Evolutionary conservation across 1,139 yeast species (phyloP), one percentile per base, ranked within the genome.

Genomic region (Pichia sp.): DNA sequence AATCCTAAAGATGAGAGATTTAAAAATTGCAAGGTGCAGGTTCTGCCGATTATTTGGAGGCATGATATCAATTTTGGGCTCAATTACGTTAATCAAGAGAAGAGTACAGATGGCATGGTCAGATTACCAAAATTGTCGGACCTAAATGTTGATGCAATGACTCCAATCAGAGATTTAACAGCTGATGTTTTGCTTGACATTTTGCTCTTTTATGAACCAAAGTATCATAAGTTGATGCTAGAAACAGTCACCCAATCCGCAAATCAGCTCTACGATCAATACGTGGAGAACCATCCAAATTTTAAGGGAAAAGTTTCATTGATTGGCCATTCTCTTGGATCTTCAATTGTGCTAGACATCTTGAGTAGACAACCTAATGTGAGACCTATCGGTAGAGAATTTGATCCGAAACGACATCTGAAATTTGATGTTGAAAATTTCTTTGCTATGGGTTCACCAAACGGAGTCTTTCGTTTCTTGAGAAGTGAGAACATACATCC

Each of bases 261-360:
- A 19, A 91, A 91, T 56, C 54, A 77, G 3, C 74, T 84, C 0
- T 85, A 80, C 55, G 58, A 63, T 8, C 58, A 70, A 32, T 87
- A 77, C 55, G 60, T 66, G 43, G 64, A 73, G 39, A 64, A 74
- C 40, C 81, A 88, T 50, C 95, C 96, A 0, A 62, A 69, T 14
- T 87, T 86, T 58, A 66, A 74, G 17, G 96, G 96, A 0, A 73
- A 77, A 42, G 78, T 87, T 1, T 87, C 88, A 50, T 57, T 91
- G 3, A 64, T 91, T 50, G 97, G 96, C 1, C 98, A 91, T 57
- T 87, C 96, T 0, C 61, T 91, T 20, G 98, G 98, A 0, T 81
- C 94, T 14, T 80, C 91, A 1, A 85, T 91, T 37, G 72, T 82
- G 1, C 75, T 85, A 48, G 98, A 91, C 56, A 66, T 91, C 26